Evolutionary conservation across 345 rosid genomes (phyloP).

Genomic region (Erucastrum elatum): DNA sequence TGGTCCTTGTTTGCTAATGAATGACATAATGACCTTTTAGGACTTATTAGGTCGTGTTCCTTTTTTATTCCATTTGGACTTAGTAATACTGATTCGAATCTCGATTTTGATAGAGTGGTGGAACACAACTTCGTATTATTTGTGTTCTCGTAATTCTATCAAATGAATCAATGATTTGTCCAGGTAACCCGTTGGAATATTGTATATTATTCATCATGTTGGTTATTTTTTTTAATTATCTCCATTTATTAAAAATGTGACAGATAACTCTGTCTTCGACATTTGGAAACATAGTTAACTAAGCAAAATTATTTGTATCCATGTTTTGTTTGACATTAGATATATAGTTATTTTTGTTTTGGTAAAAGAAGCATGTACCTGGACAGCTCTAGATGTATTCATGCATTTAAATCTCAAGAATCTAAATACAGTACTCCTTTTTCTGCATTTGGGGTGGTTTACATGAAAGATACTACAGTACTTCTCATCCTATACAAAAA

Average conservation of each 20-base stretch:
- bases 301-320: neutral
- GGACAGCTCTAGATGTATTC: neutral
- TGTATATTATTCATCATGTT: neutral
- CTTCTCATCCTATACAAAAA: neutral
- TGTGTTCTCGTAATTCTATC: neutral
- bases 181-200: neutral
- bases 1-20: slow-evolving; percentile 11
- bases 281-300: neutral
- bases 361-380: neutral
- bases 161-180: neutral
- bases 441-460: neutral
- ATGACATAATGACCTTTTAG: neutral
- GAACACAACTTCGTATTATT: slow-evolving; percentile 1
- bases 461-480: neutral
- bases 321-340: neutral
- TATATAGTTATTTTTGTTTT: too few relatives aligned
- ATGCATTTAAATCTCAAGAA: neutral
- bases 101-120: neutral
- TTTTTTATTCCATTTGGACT: neutral
- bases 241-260: neutral
- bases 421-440: neutral
- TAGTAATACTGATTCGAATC: neutral
- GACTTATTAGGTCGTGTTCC: neutral
- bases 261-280: neutral
- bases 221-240: too few relatives aligned